Base-by-base conservation (phyloP, 306 rosid genomes). In the Quercus engelmannii region DNA sequence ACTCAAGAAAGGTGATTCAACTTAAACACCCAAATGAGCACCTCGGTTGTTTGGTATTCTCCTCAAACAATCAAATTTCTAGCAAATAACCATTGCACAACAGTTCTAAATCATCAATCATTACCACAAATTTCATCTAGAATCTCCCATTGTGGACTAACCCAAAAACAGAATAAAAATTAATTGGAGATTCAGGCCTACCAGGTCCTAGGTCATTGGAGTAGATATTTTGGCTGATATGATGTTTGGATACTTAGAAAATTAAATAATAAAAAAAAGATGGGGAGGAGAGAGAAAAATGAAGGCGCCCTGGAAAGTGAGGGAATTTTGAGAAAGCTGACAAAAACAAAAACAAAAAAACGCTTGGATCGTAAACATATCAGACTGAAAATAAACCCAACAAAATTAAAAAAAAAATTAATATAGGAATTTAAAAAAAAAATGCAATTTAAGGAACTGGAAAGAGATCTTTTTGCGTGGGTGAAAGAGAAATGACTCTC, bases 181-280 rank as follows among this genome's bases (percentile, higher is more conserved):
- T 7, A 38, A 7, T 38, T 38, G 46, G 11, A 10, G 46, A 10
- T 38, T 38, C 3, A 38, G 2, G 46, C 11, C 46, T 6, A 38
- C 7, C 3, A 38, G 3, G 46, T 38, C 46, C 11, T 7, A 38
- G 46, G 46, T 38, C 46, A 7, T 17, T 30, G 79, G 69, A 33
- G 56, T 30, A 56, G 52, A 76, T 76, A 26, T 83, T 74, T 82
- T 83, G 90, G 90, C 88, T 31, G 84, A 78, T 85, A 33, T 76
- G 84, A 33, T 86, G 91, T 80, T 85, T 86, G 85, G 91, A 81
- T 74, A 73, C 87, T 70, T 26, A 23, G 79, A 73, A 74, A 84
- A 73, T 62, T 41, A 38, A 38, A 38, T 38, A 1, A 38, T 38
- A 1, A 10, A 5, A 43, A 69, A 57, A 74, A 75, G 57, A 64